These are phyloP conservation scores for Sarocladiaceae sp. DNA, from an alignment of 2,329 filamentous ascomycete species.

Conservation along the genomic window DNA sequence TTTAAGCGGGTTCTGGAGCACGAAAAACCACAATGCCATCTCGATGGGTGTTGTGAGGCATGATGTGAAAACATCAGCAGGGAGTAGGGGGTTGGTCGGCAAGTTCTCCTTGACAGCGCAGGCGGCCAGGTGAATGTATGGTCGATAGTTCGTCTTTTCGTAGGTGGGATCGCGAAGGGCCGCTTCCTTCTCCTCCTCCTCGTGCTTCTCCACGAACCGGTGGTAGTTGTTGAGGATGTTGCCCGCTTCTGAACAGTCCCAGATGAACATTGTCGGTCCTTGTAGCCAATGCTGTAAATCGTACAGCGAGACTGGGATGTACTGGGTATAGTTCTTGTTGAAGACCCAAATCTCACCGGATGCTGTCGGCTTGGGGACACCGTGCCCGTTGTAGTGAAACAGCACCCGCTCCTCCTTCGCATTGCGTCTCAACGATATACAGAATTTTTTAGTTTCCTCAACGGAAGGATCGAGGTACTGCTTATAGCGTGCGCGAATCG, in stretches of 20 bases:
- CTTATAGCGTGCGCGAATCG: constrained; percentile 94
- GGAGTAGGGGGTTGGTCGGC: constrained; percentile 87
- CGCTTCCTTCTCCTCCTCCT: constrained; percentile 76
- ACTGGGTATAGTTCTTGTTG: constrained; percentile 97
- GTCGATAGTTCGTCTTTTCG: constrained; percentile 63
- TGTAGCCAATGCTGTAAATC: constrained; percentile 95
- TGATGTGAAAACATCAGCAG: constrained; percentile 91
- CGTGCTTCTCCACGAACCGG: constrained; percentile 89
- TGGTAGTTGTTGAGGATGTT: constrained; percentile 95
- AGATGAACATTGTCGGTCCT: constrained; percentile 92
- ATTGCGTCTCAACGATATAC: constrained; percentile 79
- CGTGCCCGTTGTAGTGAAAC: constrained; percentile 98
- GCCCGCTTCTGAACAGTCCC: constrained; percentile 94
- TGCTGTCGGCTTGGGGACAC: constrained; percentile 88
- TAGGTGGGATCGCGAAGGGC: constrained; percentile 74
- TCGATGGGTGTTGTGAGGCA: constrained; percentile 96
- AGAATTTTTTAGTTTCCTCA: constrained; percentile 96
- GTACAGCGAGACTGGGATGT: constrained; percentile 93
- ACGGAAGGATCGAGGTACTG: constrained; percentile 94
- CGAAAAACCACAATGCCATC: constrained; percentile 94
- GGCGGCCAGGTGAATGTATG: constrained; percentile 83
- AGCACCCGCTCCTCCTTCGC: constrained; percentile 93
- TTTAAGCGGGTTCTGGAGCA: constrained; percentile 77
- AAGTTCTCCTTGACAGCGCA: constrained; percentile 87
- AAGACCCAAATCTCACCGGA: constrained; percentile 99